Percentiles rank a stretch among this genome's conserved stretches.
These are phyloP conservation scores for Eucalyptus cloeziana DNA, from an alignment of 345 rosid species.

Conservation along the genomic window DNA sequence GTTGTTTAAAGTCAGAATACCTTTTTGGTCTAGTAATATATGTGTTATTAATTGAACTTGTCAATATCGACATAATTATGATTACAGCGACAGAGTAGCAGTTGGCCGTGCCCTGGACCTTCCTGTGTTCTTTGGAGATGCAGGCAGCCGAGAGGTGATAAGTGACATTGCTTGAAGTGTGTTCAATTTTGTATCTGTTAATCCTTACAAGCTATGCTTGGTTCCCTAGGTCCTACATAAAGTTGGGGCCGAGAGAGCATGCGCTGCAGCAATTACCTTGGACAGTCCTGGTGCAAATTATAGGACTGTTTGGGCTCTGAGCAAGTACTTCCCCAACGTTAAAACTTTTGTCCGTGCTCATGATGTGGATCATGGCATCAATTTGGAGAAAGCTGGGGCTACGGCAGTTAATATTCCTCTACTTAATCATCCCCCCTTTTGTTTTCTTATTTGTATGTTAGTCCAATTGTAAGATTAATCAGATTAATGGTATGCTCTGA, in stretches of 20 bases:
- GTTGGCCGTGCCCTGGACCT: conserved; percentile 91
- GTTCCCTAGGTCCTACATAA: conserved; percentile 78
- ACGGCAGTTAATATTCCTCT: conserved; percentile 57
- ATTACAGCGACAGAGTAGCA: conserved; percentile 90
- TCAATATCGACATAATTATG: not conserved
- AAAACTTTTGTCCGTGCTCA: conserved; percentile 98
- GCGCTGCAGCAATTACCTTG: conserved; percentile 92
- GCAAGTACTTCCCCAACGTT: conserved; percentile 91
- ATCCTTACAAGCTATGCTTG: not conserved
- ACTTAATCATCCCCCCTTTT: not conserved
- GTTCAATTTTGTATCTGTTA: not conserved
- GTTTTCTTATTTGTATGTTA: not conserved
- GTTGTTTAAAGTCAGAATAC: not conserved
- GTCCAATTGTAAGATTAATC: not conserved
- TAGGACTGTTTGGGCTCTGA: conserved; percentile 98
- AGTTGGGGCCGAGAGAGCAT: conserved; percentile 93
- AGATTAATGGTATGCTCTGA: not conserved
- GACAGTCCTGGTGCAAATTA: conserved; percentile 98
- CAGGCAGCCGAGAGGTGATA: conserved; percentile 95
- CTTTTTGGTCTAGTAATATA: not conserved
- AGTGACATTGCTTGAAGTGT: not conserved
- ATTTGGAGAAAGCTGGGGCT: conserved; percentile 95
- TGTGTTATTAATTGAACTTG: not conserved
- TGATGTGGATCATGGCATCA: conserved; percentile 92
- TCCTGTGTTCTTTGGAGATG: conserved; percentile 97